Evolutionary conservation across 768 basidiomycete genomes (phyloP).

Genomic region (Suillus discolor): DNA sequence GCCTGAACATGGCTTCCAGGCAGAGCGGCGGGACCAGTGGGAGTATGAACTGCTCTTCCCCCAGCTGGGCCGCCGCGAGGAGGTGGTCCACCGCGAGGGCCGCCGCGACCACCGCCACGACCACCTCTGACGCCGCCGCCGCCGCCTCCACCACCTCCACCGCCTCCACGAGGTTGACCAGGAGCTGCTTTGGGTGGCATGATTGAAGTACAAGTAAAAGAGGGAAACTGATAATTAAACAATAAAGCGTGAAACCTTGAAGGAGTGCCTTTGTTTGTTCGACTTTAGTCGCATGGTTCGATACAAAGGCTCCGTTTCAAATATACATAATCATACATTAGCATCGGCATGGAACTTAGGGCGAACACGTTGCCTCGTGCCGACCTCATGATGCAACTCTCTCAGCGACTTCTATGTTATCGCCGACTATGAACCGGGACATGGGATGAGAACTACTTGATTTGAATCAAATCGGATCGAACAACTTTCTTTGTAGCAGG

Average conservation of each 20-base stretch:
- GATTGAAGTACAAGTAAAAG: neutral
- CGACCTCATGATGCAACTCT: neutral
- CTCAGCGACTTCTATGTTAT: neutral
- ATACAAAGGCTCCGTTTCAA: slow-evolving; percentile 4
- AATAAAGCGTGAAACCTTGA: slow-evolving; percentile 12
- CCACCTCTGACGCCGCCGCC: slow-evolving; percentile 33
- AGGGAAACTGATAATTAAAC: neutral
- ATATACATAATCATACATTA: neutral
- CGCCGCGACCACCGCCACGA: slow-evolving; percentile 23
- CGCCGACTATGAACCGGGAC: neutral
- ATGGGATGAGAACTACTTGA: neutral
- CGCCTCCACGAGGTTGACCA: slow-evolving; percentile 31
- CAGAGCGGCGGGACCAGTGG: slow-evolving; percentile 30
- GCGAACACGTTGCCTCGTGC: neutral
- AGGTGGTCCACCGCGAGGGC: slow-evolving; percentile 17
- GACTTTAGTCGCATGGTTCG: neutral
- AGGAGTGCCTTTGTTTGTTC: slow-evolving; percentile 3
- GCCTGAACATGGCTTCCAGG: slow-evolving; percentile 44
- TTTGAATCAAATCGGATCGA: neutral
- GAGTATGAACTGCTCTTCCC: slow-evolving; percentile 25
- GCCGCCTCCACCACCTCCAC: slow-evolving; percentile 27
- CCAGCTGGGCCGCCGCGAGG: slow-evolving; percentile 18
- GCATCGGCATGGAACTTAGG: neutral
- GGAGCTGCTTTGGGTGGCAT: slow-evolving; percentile 46
- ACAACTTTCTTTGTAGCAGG: neutral